Evolutionary conservation across 371 early-diverging fungal genomes (phyloP).

Genomic region (Nematocida parisii): DNA sequence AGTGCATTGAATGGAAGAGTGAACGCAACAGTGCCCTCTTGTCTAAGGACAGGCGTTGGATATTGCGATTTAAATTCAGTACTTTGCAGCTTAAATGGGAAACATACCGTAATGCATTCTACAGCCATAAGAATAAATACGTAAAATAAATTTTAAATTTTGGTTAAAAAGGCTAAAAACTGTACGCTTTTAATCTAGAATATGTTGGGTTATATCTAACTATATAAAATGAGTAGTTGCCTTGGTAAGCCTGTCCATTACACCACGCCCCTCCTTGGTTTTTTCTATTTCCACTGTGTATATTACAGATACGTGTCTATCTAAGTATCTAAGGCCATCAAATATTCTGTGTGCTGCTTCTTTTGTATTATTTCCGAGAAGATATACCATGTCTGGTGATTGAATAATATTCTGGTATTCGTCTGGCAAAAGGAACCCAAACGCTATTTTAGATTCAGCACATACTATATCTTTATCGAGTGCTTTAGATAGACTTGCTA

Average conservation of each 20-base stretch:
- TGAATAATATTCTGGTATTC: not conserved
- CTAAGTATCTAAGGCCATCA: conserved; percentile 77
- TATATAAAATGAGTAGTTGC: conserved; percentile 72
- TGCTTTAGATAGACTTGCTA: not conserved
- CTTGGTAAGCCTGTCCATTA: conserved; percentile 91
- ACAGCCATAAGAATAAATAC: not conserved
- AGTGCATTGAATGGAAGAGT: conserved; percentile 31
- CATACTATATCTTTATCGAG: not conserved
- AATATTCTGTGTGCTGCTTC: conserved; percentile 78
- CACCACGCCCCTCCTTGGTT: conserved; percentile 80
- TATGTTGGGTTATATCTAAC: not conserved
- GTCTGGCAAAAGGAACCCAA: conserved; percentile 31
- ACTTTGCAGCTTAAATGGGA: conserved; percentile 35
- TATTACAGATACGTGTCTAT: conserved; percentile 76
- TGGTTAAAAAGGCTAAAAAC: not conserved
- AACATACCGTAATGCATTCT: not conserved
- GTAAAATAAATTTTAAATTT: not conserved
- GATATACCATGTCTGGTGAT: not conserved
- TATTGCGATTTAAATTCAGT: conserved; percentile 8
- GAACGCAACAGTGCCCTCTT: conserved; percentile 43
- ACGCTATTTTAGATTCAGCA: not conserved
- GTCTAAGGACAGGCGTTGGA: not conserved
- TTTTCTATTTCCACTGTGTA: conserved; percentile 77
- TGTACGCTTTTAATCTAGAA: too few species aligned
- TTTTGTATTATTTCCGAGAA: conserved; percentile 64